Evolutionary conservation across 2,329 filamentous ascomycete genomes (phyloP), one percentile per base, ranked within the genome.

Genomic region (Aspergillus costaricaensis): DNA sequence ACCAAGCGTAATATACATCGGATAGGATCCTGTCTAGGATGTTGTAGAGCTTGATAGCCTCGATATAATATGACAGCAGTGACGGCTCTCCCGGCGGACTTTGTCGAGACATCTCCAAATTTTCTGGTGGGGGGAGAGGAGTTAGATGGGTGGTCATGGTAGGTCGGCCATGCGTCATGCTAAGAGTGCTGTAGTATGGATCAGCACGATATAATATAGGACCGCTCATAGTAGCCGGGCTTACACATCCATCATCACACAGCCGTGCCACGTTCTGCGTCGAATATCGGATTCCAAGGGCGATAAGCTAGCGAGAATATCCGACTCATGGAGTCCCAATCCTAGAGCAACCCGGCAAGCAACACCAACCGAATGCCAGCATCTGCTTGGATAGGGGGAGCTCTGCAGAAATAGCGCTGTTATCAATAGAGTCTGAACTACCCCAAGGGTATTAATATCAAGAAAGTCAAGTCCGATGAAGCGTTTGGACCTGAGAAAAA

Each of bases 311-410:
- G 62, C 2, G 58, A 59, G 19, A 12, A 60, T n/a, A 62, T 49
- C 61, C 56, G 59, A 21, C 50, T 55, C n/a, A 54, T 81, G 78
- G 38, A 81, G 60, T 0, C 79, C 79, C 2, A 81, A 64, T 0
- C 77, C 76, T 54, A 77, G 75, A 1, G 76, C 79, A 15, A 79
- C 67, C 5, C 79, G 68, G 51, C 73, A 78, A 0, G 79, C 79
- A 7, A 80, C 56, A 0, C 78, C 79, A 7, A 80, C 74, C 0
- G 73, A 67, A 58, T 79, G 78, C 78, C 78, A 81, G 58, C 78
- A 80, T 4, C 76, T 68, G 15, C 70, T 72, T 0, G 77, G 72
- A 51, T 75, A 77, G 0, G 73, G 71, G 0, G 78, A 79, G 27
- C 77, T 74, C 52, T 80, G 78, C 2, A 81, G 66, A 21, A 74